Base-by-base conservation (phyloP, 306 rosid species). In the Macrotyloma uniflorum region DNA sequence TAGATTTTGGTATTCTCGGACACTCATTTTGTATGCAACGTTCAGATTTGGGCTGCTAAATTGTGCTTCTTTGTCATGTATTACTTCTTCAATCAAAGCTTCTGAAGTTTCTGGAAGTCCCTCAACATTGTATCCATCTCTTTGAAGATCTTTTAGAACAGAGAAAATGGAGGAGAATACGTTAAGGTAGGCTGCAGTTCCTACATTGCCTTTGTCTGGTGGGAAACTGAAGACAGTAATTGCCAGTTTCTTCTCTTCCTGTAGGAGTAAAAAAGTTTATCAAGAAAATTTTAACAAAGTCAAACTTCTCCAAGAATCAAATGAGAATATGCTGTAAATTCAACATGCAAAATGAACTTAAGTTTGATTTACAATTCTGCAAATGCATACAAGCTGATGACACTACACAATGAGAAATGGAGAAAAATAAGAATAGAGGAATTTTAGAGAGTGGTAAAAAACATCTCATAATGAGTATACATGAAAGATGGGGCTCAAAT, bases 31-130 rank as follows among this genome's bases (percentile, higher is more conserved):
- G 64, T 57, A 57, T 24, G 64, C 64, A 57, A 57, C 18, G 18
- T 57, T 57, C 35, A 57, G 64, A 24, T 57, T 57, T 4, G 64
- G 64, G 64, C 64, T 57, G 64, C 64, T 57, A 5, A 57, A 57
- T 57, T 57, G 64, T 0, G 36, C 64, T 57, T 57, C 64, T 57
- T 57, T 57, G 64, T 57, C 64, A 24, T 57, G 64, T 24, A 57
- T 57, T 57, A 57, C 64, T 24, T 57, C 64, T 13, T 57, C 64
- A 57, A 57, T 57, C 64, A 57, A 57, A 11, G 64, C 64, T 57
- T 57, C 64, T 24, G 64, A 57, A 23, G 64, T 24, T 57, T 57
- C 64, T 57, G 64, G 64, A 57, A 57, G 64, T 24, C 64, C 64
- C 64, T 57, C 64, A 4, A 57, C 64, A 24, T 57, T 57, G 64